Conservation (phyloP, 495 filamentous ascomycete genomes). For the Xylaria venustula region DNA sequence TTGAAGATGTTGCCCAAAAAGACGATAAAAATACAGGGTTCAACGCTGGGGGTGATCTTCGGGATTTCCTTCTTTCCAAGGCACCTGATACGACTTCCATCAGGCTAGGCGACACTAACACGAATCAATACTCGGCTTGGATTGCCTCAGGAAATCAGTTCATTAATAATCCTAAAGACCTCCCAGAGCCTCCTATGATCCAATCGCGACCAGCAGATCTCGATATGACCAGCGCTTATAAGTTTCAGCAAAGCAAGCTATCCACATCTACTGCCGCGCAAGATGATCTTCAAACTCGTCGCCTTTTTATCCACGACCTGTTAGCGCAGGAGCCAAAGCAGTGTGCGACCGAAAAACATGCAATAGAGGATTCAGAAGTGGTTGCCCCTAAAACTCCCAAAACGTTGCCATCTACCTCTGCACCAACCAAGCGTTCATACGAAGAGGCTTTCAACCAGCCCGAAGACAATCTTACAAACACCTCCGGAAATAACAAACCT, state of each 20-base stretch:
- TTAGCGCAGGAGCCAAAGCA: constrained; percentile 19
- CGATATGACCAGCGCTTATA: constrained; percentile 42
- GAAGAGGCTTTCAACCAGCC: constrained; percentile 4
- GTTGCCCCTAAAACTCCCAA: background rate
- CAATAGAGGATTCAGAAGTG: background rate
- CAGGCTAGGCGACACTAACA: constrained; percentile 3
- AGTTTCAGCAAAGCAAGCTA: constrained; percentile 36
- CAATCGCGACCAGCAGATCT: constrained; percentile 22
- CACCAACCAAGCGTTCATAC: background rate
- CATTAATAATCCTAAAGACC: constrained; percentile 29
- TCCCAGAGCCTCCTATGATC: constrained; percentile 1
- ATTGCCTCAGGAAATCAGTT: constrained; percentile 25
- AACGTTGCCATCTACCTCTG: background rate
- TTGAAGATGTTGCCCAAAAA: background rate
- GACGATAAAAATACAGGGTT: no score
- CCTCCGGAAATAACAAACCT: no score
- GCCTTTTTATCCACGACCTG: constrained; percentile 24
- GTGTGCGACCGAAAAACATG: background rate
- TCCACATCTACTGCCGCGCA: constrained; percentile 12
- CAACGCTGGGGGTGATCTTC: background rate
- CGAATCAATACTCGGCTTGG: constrained; percentile 20
- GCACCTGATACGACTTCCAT: background rate
- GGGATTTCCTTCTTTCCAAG: background rate
- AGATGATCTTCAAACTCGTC: constrained; percentile 9
- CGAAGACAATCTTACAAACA: no score